Evolutionary conservation across 78 protist species (phyloP).

Genomic region (Dictyostelium discoideum): DNA sequence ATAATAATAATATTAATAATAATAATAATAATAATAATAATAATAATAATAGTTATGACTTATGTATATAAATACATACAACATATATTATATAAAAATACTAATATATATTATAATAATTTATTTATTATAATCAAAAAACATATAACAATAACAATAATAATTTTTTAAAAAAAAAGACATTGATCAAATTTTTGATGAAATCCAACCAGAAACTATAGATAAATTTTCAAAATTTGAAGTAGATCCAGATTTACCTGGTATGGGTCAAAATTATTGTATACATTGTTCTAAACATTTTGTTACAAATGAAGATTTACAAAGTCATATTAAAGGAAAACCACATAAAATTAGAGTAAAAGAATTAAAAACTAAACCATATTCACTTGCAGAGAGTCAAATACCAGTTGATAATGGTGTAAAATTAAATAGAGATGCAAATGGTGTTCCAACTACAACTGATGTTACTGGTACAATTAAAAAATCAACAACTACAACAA

Average conservation of each 20-base stretch:
- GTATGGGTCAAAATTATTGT: constrained; percentile 76
- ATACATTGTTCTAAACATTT: constrained; percentile 71
- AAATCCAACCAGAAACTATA: constrained; percentile 72
- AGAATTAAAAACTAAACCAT: constrained; percentile 69
- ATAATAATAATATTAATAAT: neutral
- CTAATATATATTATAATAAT: too few relatives aligned
- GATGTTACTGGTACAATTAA: constrained; percentile 1
- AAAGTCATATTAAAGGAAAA: constrained; percentile 48
- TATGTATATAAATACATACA: neutral
- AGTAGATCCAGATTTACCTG: constrained; percentile 75
- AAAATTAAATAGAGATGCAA: constrained; percentile 34
- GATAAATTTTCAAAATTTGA: constrained; percentile 41
- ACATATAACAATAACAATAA: neutral
- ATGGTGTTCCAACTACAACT: neutral
- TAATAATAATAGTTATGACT: neutral
- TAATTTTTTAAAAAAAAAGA: constrained; percentile 19
- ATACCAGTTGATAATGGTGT: constrained; percentile 77
- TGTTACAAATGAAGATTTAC: constrained; percentile 4
- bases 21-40: neutral
- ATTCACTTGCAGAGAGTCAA: constrained; percentile 24
- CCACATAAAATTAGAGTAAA: constrained; percentile 74
- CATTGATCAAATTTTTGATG: constrained; percentile 78
- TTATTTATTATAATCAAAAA: neutral
- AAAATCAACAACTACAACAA: neutral
- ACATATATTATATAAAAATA: too few relatives aligned